Percentiles rank a stretch among this genome's conserved stretches.
Conservation (phyloP, 1,139 yeast genomes). For the Taphrina deformans region DNA sequence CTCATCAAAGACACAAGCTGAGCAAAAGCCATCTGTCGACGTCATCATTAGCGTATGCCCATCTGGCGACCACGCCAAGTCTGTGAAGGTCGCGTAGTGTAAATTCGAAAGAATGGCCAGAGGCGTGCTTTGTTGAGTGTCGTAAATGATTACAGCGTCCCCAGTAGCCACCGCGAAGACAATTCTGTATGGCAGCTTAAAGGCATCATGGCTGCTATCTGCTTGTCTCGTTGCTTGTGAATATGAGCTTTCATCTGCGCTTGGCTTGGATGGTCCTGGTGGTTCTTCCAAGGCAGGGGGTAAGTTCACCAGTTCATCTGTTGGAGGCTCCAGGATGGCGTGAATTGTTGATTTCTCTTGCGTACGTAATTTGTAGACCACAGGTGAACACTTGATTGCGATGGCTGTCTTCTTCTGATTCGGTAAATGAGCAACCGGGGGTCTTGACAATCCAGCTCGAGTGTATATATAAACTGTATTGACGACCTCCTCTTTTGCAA, state of each 20-base stretch:
- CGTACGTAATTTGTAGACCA: slow-evolving; percentile 51
- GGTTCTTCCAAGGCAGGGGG: neutral
- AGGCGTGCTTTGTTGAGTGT: slow-evolving; percentile 68
- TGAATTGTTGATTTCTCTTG: slow-evolving; percentile 25
- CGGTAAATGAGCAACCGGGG: slow-evolving; percentile 75
- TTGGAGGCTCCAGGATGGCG: slow-evolving; percentile 11
- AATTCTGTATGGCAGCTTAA: slow-evolving; percentile 70
- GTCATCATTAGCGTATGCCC: slow-evolving; percentile 72
- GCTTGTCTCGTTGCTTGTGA: neutral
- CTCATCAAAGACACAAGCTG: slow-evolving; percentile 57
- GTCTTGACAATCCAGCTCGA: slow-evolving; percentile 63
- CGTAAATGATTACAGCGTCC: slow-evolving; percentile 79
- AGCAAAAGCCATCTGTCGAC: slow-evolving; percentile 94
- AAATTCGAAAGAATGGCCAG: slow-evolving; percentile 73
- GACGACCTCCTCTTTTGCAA: slow-evolving; percentile 46
- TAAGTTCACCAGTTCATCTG: slow-evolving; percentile 3
- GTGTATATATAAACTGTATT: slow-evolving; percentile 79
- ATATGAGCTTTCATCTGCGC: too few relatives aligned
- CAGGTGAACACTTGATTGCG: slow-evolving; percentile 75
- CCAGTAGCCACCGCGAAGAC: slow-evolving; percentile 92
- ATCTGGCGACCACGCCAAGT: slow-evolving; percentile 76
- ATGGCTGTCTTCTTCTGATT: slow-evolving; percentile 82
- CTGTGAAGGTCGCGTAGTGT: slow-evolving; percentile 87
- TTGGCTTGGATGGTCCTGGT: neutral
- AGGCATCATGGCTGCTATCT: slow-evolving; percentile 44